Evolutionary conservation across 768 basidiomycete species (phyloP), one percentile per base, ranked within the genome.

Genomic region (Tylopilus intermedius): DNA sequence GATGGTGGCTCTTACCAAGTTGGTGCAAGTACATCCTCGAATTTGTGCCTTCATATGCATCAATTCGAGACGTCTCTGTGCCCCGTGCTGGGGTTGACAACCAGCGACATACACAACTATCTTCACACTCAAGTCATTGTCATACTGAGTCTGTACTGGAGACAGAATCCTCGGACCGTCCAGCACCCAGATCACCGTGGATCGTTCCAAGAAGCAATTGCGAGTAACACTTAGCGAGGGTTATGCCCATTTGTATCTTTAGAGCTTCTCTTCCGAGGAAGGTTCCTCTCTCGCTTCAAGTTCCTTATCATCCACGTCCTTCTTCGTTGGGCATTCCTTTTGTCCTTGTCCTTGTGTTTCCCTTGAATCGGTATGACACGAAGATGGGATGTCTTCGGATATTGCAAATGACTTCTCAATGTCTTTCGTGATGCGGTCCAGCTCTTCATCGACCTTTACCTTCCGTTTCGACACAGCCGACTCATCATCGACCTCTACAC

Each of bases 381-480:
- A 38, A 30, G 52, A 18, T 30, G 29, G 8, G 1, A 45, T 37
- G 5, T 52, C 54, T 30, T 54, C 33, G 14, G 64, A 60, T 44
- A 67, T 57, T 3, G 42, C 29, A 14, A 68, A 57, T 24, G 50
- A 53, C 47, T 55, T 56, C 32, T 62, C 60, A n/a, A 68, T 49
- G 40, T 57, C 56, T 41, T 50, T 63, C 27, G 60, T 64, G 24
- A 69, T 59, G 27, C 49, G 53, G 7, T 67, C 69, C 49, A 71
- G 15, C 47, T 66, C 67, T 14, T 64, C 63, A 46, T 15, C 52
- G 32, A 43, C 50, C 39, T 54, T 54, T 30, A 15, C 50, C 21
- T 40, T 55, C 21, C 39, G 38, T 29, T 55, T 56, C n/a, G 51
- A 35, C 38, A n/a, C 42, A 41, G 39, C 47, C n/a, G 10, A 14